phyloP scores from a whole-genome alignment of 768 basidiomycete genomes.

The Boletellus ananiceps region DNA sequence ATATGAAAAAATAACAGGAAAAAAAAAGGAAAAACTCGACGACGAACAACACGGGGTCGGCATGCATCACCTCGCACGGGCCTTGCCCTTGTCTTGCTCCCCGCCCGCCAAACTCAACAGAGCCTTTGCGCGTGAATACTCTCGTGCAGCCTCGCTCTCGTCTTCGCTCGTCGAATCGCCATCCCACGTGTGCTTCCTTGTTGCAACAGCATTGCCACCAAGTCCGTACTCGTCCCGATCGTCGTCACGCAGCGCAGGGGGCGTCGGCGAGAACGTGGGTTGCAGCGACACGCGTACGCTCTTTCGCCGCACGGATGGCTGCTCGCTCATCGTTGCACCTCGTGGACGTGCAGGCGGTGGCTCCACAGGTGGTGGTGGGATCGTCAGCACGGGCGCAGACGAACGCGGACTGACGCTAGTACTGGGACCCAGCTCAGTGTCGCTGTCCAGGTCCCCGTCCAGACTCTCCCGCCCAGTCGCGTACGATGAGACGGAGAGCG shows the following conservation, averaged over 20 bases:
- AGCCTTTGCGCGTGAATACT: slow-evolving; percentile 54
- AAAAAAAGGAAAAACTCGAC: not conserved
- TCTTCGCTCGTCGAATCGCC: slow-evolving; percentile 76
- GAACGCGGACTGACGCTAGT: no score
- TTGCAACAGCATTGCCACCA: not conserved
- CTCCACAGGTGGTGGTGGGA: slow-evolving; percentile 14
- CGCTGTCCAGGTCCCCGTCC: slow-evolving; percentile 20
- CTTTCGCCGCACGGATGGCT: slow-evolving; percentile 41
- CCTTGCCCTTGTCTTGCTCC: slow-evolving; percentile 30
- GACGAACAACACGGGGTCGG: no score
- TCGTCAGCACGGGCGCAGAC: not conserved
- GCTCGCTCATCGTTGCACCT: not conserved
- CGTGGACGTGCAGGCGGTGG: slow-evolving; percentile 1
- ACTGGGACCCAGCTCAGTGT: no score
- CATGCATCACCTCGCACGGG: not conserved
- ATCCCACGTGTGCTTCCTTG: not conserved
- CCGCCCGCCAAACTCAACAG: slow-evolving; percentile 46
- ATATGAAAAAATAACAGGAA: not conserved
- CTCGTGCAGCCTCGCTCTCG: slow-evolving; percentile 29
- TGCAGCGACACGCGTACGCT: slow-evolving; percentile 75
- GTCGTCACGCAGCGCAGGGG: slow-evolving; percentile 59
- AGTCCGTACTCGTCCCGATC: slow-evolving; percentile 24
- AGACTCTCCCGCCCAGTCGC: slow-evolving; percentile 60
- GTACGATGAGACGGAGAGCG: slow-evolving; percentile 49
- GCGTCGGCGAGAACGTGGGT: slow-evolving; percentile 71